Evolutionary conservation across 2,329 filamentous ascomycete species (phyloP).

Genomic region (Fusarium nurragi): DNA sequence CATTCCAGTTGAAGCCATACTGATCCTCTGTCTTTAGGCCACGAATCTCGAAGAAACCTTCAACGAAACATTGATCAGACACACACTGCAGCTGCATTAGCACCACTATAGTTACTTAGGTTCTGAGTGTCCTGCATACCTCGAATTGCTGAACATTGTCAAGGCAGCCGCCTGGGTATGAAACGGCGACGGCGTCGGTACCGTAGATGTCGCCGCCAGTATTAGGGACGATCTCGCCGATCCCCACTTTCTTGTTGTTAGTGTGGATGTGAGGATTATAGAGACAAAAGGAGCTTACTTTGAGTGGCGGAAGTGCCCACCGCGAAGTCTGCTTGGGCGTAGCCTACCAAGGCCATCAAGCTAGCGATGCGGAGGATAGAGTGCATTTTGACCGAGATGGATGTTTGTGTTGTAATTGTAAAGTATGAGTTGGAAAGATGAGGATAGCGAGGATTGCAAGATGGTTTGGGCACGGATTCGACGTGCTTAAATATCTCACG

Average conservation of each 20-base stretch:
- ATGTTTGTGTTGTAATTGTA: too few relatives aligned
- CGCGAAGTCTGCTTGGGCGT: neutral
- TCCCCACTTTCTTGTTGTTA: neutral
- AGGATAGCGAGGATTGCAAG: too few relatives aligned
- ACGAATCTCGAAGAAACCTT: neutral
- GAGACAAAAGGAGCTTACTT: neutral
- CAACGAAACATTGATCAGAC: neutral
- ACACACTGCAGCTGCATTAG: neutral
- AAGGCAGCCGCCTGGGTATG: neutral
- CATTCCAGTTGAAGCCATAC: neutral
- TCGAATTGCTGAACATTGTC: neutral
- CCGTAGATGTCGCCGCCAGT: neutral
- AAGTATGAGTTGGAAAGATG: accelerated
- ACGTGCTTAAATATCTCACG: neutral
- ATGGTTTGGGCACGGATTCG: too few relatives aligned
- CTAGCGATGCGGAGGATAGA: neutral
- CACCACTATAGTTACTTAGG: accelerated
- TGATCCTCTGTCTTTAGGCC: neutral
- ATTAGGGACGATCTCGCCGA: neutral
- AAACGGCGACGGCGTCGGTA: neutral
- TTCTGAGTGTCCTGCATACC: accelerated
- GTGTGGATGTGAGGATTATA: accelerated
- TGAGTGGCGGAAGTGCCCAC: constrained; percentile 1
- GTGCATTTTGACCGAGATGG: neutral
- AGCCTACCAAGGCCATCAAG: neutral